Conservation (phyloP, 768 basidiomycete genomes). For the Vararia minispora region DNA sequence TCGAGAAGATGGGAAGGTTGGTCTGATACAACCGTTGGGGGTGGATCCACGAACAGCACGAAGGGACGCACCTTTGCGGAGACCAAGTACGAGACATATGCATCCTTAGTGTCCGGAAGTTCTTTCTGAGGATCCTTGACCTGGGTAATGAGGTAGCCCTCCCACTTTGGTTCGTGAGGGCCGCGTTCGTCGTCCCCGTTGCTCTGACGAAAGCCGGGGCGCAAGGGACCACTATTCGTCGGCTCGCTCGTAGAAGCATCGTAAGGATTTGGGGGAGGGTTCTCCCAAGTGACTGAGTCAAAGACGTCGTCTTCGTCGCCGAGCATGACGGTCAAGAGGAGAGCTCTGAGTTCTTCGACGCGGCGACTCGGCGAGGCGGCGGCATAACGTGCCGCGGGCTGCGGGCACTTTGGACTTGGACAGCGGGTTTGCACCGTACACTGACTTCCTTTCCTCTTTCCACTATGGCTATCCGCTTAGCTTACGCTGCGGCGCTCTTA, state of each 20-base stretch:
- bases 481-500: too few relatives aligned
- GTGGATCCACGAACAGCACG: conserved; percentile 5
- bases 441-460: too few relatives aligned
- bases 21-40: conserved; percentile 42
- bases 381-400: too few relatives aligned
- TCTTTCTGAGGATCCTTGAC: conserved; percentile 95
- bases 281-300: conserved; percentile 88
- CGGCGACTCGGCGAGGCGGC: neutral
- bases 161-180: conserved; percentile 84
- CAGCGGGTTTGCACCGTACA: too few relatives aligned
- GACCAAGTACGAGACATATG: conserved; percentile 91
- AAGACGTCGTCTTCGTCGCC: conserved; percentile 86
- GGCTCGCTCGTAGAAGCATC: conserved; percentile 29
- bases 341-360: neutral
- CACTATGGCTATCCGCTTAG: too few relatives aligned
- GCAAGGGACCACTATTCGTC: conserved; percentile 30
- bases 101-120: conserved; percentile 93
- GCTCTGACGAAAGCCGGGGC: conserved; percentile 77
- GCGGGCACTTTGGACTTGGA: too few relatives aligned
- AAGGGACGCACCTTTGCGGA: conserved; percentile 58
- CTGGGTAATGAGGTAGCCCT: conserved; percentile 69
- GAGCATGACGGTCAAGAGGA: conserved; percentile 40
- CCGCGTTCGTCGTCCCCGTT: conserved; percentile 53
- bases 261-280: conserved; percentile 46
- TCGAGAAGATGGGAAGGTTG: conserved; percentile 79